Percentiles rank a stretch among this genome's conserved stretches.
phyloP scores from a whole-genome alignment of 805 yeast genomes.

The Komagataella populi region DNA sequence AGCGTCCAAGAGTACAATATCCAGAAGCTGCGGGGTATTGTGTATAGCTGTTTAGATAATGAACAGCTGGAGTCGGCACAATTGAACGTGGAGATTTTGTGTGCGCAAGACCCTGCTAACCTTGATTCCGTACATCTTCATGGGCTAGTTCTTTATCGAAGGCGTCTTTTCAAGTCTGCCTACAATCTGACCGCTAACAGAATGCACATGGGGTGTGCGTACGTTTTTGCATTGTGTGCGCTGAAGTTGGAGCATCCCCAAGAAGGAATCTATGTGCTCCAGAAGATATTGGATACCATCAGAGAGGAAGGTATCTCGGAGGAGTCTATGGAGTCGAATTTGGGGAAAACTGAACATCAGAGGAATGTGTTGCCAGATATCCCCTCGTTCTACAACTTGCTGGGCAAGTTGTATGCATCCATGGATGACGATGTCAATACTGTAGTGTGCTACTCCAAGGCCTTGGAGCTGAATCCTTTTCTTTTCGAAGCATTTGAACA shows the following conservation, averaged over 20 bases:
- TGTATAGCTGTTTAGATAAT: conserved; percentile 61
- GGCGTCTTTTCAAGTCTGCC: conserved; percentile 48
- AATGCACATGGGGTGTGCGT: conserved; percentile 62
- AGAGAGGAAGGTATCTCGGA: conserved; percentile 17
- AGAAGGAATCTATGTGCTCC: conserved; percentile 48
- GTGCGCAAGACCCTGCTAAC: conserved; percentile 45
- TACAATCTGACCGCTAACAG: conserved; percentile 29
- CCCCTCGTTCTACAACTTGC: conserved; percentile 51
- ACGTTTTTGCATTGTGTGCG: conserved; percentile 59
- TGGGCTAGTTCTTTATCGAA: conserved; percentile 51
- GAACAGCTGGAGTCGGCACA: conserved; percentile 66
- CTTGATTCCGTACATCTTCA: conserved; percentile 55
- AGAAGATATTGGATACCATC: conserved; percentile 15
- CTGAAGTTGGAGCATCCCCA: conserved; percentile 35
- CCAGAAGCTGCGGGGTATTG: conserved; percentile 12
- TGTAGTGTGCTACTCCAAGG: conserved; percentile 51
- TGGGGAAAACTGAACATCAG: background rate
- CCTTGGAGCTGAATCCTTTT: conserved; percentile 63
- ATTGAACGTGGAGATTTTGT: conserved; percentile 71
- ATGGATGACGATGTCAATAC: conserved; percentile 53
- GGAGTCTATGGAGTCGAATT: background rate
- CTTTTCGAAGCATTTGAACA: conserved; percentile 81
- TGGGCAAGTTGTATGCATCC: conserved; percentile 55
- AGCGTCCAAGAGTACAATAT: background rate
- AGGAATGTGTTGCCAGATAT: conserved; percentile 38